Conservation (phyloP, 768 basidiomycete species). For the Pisolithus microcarpus region DNA sequence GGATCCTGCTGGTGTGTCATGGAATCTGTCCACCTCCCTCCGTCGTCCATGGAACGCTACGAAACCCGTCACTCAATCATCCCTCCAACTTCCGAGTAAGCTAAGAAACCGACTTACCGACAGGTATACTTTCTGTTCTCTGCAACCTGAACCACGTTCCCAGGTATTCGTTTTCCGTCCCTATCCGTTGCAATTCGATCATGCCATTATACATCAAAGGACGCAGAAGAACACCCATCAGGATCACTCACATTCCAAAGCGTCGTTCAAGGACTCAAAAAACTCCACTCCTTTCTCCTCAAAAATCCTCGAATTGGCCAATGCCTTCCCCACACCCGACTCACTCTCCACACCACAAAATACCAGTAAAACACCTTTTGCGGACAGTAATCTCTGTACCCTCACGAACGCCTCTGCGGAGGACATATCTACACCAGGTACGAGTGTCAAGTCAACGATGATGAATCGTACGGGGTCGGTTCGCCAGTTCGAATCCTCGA, state of each 20-base stretch:
- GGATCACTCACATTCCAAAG: constrained; percentile 73
- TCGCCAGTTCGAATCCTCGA: constrained; percentile 66
- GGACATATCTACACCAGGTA: constrained; percentile 89
- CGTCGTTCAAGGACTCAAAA: constrained; percentile 78
- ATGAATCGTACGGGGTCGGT: constrained; percentile 81
- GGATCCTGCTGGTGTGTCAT: constrained; percentile 44
- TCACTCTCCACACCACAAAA: constrained; percentile 75
- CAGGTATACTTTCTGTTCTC: constrained; percentile 42
- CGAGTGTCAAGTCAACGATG: constrained; percentile 74
- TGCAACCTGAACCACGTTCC: constrained; percentile 69
- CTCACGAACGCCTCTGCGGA: constrained; percentile 93
- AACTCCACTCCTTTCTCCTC: constrained; percentile 73
- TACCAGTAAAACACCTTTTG: constrained; percentile 75
- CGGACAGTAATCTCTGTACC: constrained; percentile 71
- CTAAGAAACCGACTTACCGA: constrained; percentile 33
- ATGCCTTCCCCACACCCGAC: constrained; percentile 60
- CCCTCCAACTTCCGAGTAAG: not conserved
- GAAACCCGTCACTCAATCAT: not conserved
- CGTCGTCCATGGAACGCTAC: constrained; percentile 55
- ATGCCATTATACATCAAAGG: not conserved
- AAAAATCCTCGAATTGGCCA: constrained; percentile 74
- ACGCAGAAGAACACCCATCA: not conserved
- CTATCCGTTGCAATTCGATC: constrained; percentile 23
- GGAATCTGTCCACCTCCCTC: constrained; percentile 35
- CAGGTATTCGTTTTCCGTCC: constrained; percentile 93